Conservation (phyloP, 2,329 filamentous ascomycete species). For the Neocucurbitaria cava region DNA sequence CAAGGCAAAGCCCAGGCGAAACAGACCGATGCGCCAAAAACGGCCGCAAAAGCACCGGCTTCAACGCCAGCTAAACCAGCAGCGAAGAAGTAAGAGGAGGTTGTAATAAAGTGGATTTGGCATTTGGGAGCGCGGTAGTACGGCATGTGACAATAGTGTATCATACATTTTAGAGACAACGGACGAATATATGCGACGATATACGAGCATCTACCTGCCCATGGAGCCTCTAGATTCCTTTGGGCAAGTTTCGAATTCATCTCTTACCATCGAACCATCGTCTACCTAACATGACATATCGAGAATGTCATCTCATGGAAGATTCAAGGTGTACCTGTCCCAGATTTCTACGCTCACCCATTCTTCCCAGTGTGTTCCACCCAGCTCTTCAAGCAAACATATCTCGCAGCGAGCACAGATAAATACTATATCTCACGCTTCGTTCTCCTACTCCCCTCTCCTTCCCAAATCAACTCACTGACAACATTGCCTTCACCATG, state of each 20-base stretch:
- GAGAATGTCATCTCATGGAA: neutral
- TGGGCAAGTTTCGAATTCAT: neutral
- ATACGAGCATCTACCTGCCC: neutral
- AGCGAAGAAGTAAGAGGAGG: conserved; percentile 11
- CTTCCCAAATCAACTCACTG: too few relatives aligned
- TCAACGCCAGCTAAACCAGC: conserved; percentile 12
- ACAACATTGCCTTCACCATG: too few relatives aligned
- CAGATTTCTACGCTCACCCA: neutral
- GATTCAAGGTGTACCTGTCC: neutral
- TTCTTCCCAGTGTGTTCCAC: neutral
- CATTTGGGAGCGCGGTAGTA: neutral
- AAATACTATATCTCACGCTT: neutral
- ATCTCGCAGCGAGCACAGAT: neutral
- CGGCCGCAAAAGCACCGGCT: conserved; percentile 18
- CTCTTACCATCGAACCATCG: neutral
- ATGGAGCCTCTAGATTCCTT: neutral
- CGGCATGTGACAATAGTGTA: conserved; percentile 2
- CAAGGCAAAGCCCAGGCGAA: conserved; percentile 21
- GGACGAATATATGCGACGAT: neutral
- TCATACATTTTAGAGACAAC: neutral
- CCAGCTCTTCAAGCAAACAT: neutral
- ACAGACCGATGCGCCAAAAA: conserved; percentile 21
- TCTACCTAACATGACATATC: neutral
- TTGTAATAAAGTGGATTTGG: neutral
- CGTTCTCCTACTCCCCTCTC: neutral